Conservation (phyloP, 2,329 filamentous ascomycete species). For the Fusarium circinatum region DNA sequence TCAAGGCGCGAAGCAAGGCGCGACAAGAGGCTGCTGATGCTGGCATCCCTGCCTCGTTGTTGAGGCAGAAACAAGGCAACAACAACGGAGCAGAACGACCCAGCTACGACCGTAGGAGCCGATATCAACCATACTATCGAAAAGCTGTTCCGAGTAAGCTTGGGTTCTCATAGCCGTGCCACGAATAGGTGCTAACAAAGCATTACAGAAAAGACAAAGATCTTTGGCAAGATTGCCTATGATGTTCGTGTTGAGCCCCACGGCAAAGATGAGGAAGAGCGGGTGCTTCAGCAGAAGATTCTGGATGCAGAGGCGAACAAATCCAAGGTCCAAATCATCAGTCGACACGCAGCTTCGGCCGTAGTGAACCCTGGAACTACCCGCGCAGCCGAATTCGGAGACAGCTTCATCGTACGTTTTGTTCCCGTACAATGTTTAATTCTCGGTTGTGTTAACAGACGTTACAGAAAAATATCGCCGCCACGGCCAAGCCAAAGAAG, state of each 20-base stretch:
- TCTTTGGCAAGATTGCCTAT: conserved; percentile 77
- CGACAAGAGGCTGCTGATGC: conserved; percentile 66
- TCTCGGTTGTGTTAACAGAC: conserved; percentile 32
- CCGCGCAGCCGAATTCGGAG: conserved; percentile 52
- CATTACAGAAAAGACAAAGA: conserved; percentile 77
- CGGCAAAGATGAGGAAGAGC: conserved; percentile 75
- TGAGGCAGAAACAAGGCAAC: conserved; percentile 53
- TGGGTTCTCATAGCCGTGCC: background rate
- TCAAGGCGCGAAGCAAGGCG: conserved; percentile 59
- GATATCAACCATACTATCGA: conserved; percentile 70
- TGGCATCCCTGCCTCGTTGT: conserved; percentile 67
- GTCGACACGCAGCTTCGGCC: conserved; percentile 60
- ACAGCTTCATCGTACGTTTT: conserved; percentile 66
- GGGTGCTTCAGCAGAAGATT: conserved; percentile 69
- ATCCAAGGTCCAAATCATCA: conserved; percentile 61
- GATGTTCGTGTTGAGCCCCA: conserved; percentile 81
- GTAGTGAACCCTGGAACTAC: conserved; percentile 66
- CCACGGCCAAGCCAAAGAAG: conserved; percentile 66
- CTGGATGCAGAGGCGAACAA: conserved; percentile 61
- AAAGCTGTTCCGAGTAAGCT: conserved; percentile 79
- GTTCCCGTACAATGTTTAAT: background rate
- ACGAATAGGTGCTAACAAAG: conserved; percentile 32
- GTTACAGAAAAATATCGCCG: conserved; percentile 62
- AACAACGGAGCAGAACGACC: conserved; percentile 53
- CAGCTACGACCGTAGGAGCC: conserved; percentile 56